Evolutionary conservation across 2,329 filamentous ascomycete genomes (phyloP).

Genomic region (Cryphonectria nitschkei): DNA sequence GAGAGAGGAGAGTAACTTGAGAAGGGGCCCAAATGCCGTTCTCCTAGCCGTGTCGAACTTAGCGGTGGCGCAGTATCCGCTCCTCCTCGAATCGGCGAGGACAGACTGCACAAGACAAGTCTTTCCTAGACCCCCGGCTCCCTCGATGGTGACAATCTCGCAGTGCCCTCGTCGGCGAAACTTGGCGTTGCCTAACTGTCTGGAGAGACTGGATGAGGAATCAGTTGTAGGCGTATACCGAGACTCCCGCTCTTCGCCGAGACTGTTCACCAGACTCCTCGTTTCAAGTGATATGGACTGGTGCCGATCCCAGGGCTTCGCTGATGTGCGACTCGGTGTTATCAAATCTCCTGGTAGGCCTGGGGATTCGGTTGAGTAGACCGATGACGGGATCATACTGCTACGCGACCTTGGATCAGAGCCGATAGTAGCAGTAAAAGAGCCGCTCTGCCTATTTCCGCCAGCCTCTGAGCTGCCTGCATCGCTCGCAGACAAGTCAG

Average conservation of each 20-base stretch:
- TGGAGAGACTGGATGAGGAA: conserved; percentile 54
- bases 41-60: conserved; percentile 67
- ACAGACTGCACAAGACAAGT: conserved; percentile 67
- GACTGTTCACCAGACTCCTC: conserved; percentile 50
- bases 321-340: conserved; percentile 40
- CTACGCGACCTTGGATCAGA: conserved; percentile 47
- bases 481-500: conserved; percentile 60
- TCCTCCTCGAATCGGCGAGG: conserved; percentile 61
- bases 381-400: conserved; percentile 48
- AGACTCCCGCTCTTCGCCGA: conserved; percentile 46
- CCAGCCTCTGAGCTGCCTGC: conserved; percentile 62
- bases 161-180: conserved; percentile 65
- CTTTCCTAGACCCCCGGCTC: conserved; percentile 66
- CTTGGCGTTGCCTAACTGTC: conserved; percentile 59
- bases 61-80: conserved; percentile 67
- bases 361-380: conserved; percentile 44
- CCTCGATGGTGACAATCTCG: conserved; percentile 65
- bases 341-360: conserved; percentile 47
- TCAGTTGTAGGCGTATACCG: conserved; percentile 49
- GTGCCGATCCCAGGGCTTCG: conserved; percentile 56
- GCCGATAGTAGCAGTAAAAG: conserved; percentile 50
- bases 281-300: conserved; percentile 55
- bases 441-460: conserved; percentile 51
- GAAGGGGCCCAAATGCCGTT: conserved; percentile 64
- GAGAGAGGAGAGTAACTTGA: conserved; percentile 67